Evolutionary conservation across 495 filamentous ascomycete genomes (phyloP).

Genomic region (Talaromyces proteolyticus): DNA sequence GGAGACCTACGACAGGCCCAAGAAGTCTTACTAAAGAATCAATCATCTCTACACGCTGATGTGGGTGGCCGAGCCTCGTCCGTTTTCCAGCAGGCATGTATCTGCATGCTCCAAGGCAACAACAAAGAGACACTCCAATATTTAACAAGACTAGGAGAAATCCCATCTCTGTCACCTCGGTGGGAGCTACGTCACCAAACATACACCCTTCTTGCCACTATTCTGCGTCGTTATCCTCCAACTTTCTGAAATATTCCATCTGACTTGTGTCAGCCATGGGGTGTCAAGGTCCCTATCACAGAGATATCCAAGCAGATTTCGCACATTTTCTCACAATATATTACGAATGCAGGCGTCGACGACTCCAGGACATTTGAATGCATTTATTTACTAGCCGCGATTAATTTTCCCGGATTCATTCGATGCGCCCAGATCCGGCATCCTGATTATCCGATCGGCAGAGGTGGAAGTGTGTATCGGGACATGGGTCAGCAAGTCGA

Average conservation of each 20-base stretch:
- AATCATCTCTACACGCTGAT: neutral
- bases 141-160: neutral
- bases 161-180: neutral
- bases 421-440: neutral
- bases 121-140: neutral
- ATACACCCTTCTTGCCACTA: neutral
- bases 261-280: neutral
- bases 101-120: neutral
- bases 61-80: neutral
- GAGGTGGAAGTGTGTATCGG: neutral
- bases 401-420: constrained; percentile 1
- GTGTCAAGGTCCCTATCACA: neutral
- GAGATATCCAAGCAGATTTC: neutral
- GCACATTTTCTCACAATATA: neutral
- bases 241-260: neutral
- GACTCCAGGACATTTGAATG: neutral
- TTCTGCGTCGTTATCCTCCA: neutral
- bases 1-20: neutral
- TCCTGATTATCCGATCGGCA: neutral
- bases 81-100: neutral
- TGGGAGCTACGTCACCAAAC: neutral
- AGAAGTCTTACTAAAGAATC: neutral
- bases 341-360: neutral
- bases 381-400: neutral
- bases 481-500: neutral